These are phyloP conservation scores for Bjerkandera adusta DNA, from an alignment of 1,284 basidiomycete genomes.

Conservation along the genomic window DNA sequence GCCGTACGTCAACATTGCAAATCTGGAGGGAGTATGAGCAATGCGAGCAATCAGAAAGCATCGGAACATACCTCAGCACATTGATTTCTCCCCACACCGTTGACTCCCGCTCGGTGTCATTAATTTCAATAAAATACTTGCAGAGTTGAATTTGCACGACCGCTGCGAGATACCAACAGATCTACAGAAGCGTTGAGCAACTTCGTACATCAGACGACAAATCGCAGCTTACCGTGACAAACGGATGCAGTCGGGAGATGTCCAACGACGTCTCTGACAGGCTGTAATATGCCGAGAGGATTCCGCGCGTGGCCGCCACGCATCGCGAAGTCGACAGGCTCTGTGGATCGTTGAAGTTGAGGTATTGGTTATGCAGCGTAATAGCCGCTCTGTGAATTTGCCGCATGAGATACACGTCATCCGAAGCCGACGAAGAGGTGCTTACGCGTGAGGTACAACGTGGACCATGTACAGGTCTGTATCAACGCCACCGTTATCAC, in stretches of 20 bases:
- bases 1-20: slow-evolving; percentile 79
- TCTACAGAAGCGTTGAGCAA: slow-evolving; percentile 40
- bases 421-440: slow-evolving; percentile 21
- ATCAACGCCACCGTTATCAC: slow-evolving; percentile 61
- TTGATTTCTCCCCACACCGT: slow-evolving; percentile 85
- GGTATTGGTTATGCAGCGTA: slow-evolving; percentile 77
- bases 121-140: slow-evolving; percentile 78
- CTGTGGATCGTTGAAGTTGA: slow-evolving; percentile 66
- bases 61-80: slow-evolving; percentile 52
- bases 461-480: slow-evolving; percentile 84
- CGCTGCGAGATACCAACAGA: slow-evolving; percentile 85
- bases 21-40: slow-evolving; percentile 37
- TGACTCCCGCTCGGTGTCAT: slow-evolving; percentile 66
- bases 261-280: slow-evolving; percentile 76
- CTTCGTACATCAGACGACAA: background rate
- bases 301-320: slow-evolving; percentile 66
- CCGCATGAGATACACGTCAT: too few species aligned
- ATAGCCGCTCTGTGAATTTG: slow-evolving; percentile 63
- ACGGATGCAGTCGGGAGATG: slow-evolving; percentile 75
- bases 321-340: slow-evolving; percentile 69
- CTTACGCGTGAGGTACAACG: slow-evolving; percentile 78
- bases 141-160: slow-evolving; percentile 81
- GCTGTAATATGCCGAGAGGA: slow-evolving; percentile 70
- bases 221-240: slow-evolving; percentile 59
- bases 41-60: slow-evolving; percentile 10